Base-by-base conservation (phyloP, 257 asterid species). In the Nyctanthes arbortristis region DNA sequence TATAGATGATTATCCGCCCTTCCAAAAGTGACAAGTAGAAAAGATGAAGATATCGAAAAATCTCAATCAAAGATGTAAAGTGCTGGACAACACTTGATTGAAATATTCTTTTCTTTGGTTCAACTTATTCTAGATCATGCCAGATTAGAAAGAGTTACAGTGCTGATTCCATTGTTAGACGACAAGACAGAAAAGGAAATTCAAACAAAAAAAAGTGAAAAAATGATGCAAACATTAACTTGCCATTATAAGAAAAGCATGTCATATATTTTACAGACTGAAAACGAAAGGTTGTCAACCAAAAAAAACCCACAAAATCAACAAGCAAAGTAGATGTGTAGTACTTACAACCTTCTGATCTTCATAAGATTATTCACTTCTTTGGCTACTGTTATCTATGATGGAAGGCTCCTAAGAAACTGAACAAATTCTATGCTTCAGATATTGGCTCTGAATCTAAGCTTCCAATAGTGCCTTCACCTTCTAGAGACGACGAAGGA, bases 401-500 rank as follows among this genome's bases (percentile, higher is more conserved):
- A 9, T 52, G 66, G 63, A 65, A 54, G 72, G 66, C 73, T 67
- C 71, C 68, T 31, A 40, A 52, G 55, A 68, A 32, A 61, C 32
- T 1, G 49, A 39, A 40, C 6, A 60, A 57, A 66, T 54, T 65
- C 83, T 74, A 88, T 52, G 84, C 81, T 75, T 82, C 90, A 34
- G 76, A 56, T 56, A 81, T 83, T 7, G 68, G 79, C 59, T 84
- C 87, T 3, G 89, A 82, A 61, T 81, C 90, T 22, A 71, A 66
- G 80, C 87, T 82, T 16, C 72, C 57, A 40, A 65, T 29, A 27
- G 81, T 68, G 64, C 69, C 85, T 75, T 85, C 84, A 25, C 82
- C 77, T 1, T 84, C 91, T 59, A 4, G 24, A 18, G 84, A 65
- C 20, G 81, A 73, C 22, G 67, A 7, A 32, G 79, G 78, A 68